A percentile compares a stretch with the other conserved stretches of the same genome.
These are phyloP conservation scores for Nicotiana attenuata DNA, from an alignment of 257 asterid genomes.

Conservation along the genomic window DNA sequence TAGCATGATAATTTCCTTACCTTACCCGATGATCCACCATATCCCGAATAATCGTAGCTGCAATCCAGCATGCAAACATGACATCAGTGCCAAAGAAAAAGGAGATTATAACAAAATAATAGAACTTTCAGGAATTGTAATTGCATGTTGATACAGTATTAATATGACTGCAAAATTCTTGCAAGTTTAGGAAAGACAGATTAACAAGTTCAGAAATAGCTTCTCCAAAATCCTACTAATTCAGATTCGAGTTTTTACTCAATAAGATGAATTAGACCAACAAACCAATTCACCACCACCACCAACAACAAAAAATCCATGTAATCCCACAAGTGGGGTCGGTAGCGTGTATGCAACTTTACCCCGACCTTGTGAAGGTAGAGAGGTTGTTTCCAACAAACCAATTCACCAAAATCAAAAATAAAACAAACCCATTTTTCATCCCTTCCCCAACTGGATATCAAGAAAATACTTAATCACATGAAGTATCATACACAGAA, in stretches of 20 bases:
- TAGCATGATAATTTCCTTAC: constrained; percentile 40
- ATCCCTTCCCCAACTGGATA: neutral
- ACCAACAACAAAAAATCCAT: too few relatives aligned
- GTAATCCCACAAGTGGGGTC: too few relatives aligned
- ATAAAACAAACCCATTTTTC: neutral
- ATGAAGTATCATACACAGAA: neutral
- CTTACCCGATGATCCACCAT: constrained; percentile 97
- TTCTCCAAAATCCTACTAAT: neutral
- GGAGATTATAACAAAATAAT: neutral
- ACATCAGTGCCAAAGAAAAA: neutral
- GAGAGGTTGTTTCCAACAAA: neutral
- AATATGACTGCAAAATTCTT: neutral
- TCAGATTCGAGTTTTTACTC: neutral
- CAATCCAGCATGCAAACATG: constrained; percentile 20
- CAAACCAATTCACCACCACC: neutral
- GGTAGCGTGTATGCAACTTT: too few relatives aligned
- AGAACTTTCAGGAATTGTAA: neutral
- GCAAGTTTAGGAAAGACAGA: neutral
- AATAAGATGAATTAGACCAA: neutral
- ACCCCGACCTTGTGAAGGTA: too few relatives aligned
- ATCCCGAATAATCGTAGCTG: constrained; percentile 99
- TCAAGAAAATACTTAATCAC: neutral
- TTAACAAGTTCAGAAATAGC: neutral
- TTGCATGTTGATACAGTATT: neutral
- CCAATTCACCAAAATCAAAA: neutral